Evolutionary conservation across 805 yeast genomes (phyloP), one percentile per base, ranked within the genome.

Genomic region (Candida pini): DNA sequence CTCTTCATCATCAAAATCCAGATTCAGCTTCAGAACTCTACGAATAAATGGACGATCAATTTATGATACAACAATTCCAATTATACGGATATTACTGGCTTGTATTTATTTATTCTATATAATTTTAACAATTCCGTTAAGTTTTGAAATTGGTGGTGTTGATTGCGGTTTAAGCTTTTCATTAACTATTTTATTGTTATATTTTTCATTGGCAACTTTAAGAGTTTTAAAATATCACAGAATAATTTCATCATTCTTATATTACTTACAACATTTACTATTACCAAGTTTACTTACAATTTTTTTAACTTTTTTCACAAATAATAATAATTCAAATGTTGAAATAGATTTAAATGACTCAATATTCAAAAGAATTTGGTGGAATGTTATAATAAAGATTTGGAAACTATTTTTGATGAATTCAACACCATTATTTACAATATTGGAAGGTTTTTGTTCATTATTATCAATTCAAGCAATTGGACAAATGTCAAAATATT

Each of bases 111-210:
- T 87, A 35, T 56, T 73, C 5, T 71, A 85, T 33, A 77, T 86
- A 9, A 71, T 88, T 19, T 66, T 89, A 20, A 82, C 96, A 3
- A 82, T 92, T 6, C 97, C 97, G 4, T 70, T 92, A 41, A 83
- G 97, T 17, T 92, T 92, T 60, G 96, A 90, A 52, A 81, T 87
- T 25, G 97, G 97, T 8, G 97, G 97, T 2, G 71, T 80, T 14
- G 70, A 76, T 36, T 90, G 97, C 60, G 98, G 98, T 1, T 64
- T 92, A 40, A 77, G 94, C 14, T 92, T 78, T 56, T 78, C 90
- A 0, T 70, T 78, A 21, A 79, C 95, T 6, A 68, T 90, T 31
- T 73, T 85, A 35, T 64, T 73, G 28, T 60, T 82, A 34, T 89
- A 88, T 58, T 79, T 85, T 41, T 54, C 73, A 5, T 63, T 86